These are phyloP conservation scores for Trypanosoma platydactyli DNA, from an alignment of 208 protist species.

Conservation along the genomic window DNA sequence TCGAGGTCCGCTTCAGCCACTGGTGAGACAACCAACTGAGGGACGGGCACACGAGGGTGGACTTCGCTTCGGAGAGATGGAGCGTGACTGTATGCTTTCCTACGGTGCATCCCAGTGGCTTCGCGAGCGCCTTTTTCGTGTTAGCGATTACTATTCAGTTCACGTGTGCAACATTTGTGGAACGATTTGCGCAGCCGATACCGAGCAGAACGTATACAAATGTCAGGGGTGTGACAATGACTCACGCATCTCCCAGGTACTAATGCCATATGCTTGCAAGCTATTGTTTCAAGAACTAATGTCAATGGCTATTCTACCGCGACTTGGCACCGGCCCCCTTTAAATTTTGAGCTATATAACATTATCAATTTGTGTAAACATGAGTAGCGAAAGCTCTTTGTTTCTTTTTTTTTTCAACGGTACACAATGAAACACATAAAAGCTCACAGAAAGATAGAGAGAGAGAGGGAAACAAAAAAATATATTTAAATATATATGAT, in stretches of 20 bases:
- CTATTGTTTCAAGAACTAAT: constrained; percentile 98
- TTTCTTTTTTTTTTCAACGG: constrained; percentile 9
- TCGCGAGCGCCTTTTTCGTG: constrained; percentile 89
- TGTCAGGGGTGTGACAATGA: constrained; percentile 89
- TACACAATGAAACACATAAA: neutral
- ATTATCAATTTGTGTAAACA: neutral
- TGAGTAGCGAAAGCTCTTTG: neutral
- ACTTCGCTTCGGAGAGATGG: constrained; percentile 98
- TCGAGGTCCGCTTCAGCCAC: constrained; percentile 87
- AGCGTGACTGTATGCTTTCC: constrained; percentile 97
- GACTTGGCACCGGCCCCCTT: constrained; percentile 61
- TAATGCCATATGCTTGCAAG: constrained; percentile 97
- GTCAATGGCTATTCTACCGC: constrained; percentile 94
- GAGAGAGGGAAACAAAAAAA: too few relatives aligned
- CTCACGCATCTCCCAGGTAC: constrained; percentile 87
- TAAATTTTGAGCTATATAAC: constrained; percentile 16
- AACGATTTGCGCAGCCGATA: constrained; percentile 90
- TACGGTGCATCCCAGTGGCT: constrained; percentile 94
- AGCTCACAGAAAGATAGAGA: too few relatives aligned
- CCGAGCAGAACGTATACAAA: constrained; percentile 72
- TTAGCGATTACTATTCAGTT: constrained; percentile 90
- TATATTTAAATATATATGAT: too few relatives aligned
- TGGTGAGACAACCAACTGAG: constrained; percentile 95
- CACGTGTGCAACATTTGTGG: constrained; percentile 95
- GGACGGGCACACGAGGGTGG: constrained; percentile 95